These are phyloP conservation scores for Trichoderma hamatum DNA, from an alignment of 2,329 filamentous ascomycete species.

Conservation along the genomic window DNA sequence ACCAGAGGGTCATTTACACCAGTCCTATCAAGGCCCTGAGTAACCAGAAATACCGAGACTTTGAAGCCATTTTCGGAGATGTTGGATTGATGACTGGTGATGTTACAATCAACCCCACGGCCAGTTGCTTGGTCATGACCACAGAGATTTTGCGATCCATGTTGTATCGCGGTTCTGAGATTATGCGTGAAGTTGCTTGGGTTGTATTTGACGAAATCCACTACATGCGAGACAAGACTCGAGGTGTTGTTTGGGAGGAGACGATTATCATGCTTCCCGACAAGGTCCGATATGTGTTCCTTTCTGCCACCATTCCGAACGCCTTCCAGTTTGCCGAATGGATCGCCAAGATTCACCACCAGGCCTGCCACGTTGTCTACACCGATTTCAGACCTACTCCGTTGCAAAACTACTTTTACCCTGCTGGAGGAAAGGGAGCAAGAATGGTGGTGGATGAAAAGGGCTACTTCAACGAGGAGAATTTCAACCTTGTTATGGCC, in stretches of 20 bases:
- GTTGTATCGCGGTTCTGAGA: conserved; percentile 96
- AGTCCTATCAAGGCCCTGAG: conserved; percentile 98
- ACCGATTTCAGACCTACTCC: conserved; percentile 97
- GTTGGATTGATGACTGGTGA: conserved; percentile 98
- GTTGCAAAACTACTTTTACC: conserved; percentile 97
- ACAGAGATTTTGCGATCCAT: conserved; percentile 99
- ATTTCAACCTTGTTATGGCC: conserved; percentile 95
- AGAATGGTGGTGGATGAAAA: conserved; percentile 96
- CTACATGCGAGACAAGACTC: conserved; percentile 91
- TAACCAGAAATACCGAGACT: conserved; percentile 98
- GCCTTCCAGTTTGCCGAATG: conserved; percentile 99
- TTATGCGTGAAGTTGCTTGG: conserved; percentile 99
- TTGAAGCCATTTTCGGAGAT: conserved; percentile 92
- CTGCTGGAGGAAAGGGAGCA: conserved; percentile 87
- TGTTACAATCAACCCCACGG: conserved; percentile 98
- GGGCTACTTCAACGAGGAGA: conserved; percentile 92
- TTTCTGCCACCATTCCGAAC: conserved; percentile 97
- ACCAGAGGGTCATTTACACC: conserved; percentile 98
- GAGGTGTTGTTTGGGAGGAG: conserved; percentile 99
- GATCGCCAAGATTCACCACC: conserved; percentile 97
- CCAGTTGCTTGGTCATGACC: conserved; percentile 97
- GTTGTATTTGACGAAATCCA: conserved; percentile 99
- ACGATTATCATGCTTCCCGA: conserved; percentile 97
- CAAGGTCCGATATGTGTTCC: conserved; percentile 97
- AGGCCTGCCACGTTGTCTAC: conserved; percentile 98